phyloP scores from a whole-genome alignment of 192 early-diverging fungal species.

The Podila clonocystis region DNA sequence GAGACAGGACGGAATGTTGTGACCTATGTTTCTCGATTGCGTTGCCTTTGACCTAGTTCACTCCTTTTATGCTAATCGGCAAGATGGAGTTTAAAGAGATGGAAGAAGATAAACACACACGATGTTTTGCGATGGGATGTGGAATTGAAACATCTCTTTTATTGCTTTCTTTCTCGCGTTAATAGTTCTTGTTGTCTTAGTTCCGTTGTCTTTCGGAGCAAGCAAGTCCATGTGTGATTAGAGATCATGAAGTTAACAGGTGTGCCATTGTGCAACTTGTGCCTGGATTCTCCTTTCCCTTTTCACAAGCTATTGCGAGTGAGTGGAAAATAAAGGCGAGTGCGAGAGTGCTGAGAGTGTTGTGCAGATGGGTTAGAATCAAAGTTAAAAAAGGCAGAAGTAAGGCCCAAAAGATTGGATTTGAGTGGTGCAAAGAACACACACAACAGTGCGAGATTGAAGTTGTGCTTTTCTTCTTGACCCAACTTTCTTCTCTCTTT shows the following conservation, averaged over 20 bases:
- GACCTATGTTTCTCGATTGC: too few species aligned
- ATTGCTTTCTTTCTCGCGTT: neutral
- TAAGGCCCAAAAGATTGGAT: neutral
- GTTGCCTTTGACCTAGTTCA: too few species aligned
- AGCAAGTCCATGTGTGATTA: too few species aligned
- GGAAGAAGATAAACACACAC: neutral
- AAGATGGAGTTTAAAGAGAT: too few species aligned
- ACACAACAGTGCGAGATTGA: neutral
- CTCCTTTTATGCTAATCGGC: too few species aligned
- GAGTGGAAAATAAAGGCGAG: constrained; percentile 1
- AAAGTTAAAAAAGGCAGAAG: too few species aligned
- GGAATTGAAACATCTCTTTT: neutral
- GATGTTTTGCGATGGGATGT: neutral
- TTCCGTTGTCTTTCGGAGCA: neutral
- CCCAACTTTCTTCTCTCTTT: neutral
- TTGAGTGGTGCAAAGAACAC: neutral
- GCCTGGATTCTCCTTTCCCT: too few species aligned
- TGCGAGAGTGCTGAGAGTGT: neutral
- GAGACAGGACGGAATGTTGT: too few species aligned
- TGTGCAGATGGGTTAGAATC: too few species aligned
- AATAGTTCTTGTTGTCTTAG: neutral
- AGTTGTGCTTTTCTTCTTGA: constrained; percentile 1
- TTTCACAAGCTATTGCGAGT: neutral
- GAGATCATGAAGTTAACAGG: neutral
- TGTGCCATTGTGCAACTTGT: neutral